phyloP scores from a whole-genome alignment of 768 basidiomycete species.

The Fibroporia radiculosa region DNA sequence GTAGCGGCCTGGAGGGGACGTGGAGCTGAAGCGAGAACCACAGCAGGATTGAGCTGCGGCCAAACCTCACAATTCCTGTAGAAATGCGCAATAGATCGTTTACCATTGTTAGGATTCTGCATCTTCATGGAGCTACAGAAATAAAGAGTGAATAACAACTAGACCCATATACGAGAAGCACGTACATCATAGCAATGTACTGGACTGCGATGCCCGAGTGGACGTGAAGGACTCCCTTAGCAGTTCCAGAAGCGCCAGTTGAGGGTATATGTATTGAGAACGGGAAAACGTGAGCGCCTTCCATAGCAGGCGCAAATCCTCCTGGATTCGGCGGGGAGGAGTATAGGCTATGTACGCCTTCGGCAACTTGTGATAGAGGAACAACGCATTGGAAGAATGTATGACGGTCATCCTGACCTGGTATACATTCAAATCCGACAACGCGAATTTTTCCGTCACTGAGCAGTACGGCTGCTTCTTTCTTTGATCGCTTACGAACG shows the following conservation, averaged over 20 bases:
- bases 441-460: conserved; percentile 73
- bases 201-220: conserved; percentile 57
- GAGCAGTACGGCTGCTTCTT: conserved; percentile 53
- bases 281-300: conserved; percentile 63
- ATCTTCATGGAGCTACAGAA: conserved; percentile 60
- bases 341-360: conserved; percentile 35
- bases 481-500: conserved; percentile 47
- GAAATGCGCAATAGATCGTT: conserved; percentile 80
- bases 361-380: conserved; percentile 42
- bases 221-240: conserved; percentile 50
- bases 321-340: conserved; percentile 43
- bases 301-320: conserved; percentile 53
- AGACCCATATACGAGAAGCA: conserved; percentile 15
- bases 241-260: conserved; percentile 39
- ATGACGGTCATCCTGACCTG: conserved; percentile 49
- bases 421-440: conserved; percentile 76
- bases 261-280: conserved; percentile 65
- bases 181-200: conserved; percentile 78
- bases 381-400: conserved; percentile 77
- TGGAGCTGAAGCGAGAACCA: conserved; percentile 51
- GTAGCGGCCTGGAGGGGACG: conserved; percentile 51
- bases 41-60: conserved; percentile 60
- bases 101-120: conserved; percentile 50
- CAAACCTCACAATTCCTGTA: conserved; percentile 78
- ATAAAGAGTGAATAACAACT: neutral